Percentiles rank a stretch among this genome's conserved stretches.
These are phyloP conservation scores for Aspergillus terreus DNA, from an alignment of 2,329 filamentous ascomycete species.

Conservation along the genomic window DNA sequence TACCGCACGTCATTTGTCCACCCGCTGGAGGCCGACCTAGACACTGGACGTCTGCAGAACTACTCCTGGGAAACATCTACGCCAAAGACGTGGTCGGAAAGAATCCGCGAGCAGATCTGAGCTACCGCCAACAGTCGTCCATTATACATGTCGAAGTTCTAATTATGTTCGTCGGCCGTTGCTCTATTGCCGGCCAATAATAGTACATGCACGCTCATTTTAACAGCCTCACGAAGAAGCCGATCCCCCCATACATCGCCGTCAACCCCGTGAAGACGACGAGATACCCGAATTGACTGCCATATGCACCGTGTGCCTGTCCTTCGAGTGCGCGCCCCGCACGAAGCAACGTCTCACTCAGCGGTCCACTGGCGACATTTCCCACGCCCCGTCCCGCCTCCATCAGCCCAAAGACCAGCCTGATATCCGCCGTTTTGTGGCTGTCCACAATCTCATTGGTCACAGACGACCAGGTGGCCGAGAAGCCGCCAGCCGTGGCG, in stretches of 20 bases:
- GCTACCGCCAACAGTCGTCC: background rate
- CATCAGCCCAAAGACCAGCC: conserved; percentile 48
- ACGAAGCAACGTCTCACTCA: conserved; percentile 43
- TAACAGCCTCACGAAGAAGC: conserved; percentile 19
- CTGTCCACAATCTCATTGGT: conserved; percentile 40
- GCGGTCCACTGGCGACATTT: conserved; percentile 48
- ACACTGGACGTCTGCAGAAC: conserved; percentile 32
- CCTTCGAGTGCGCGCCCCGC: conserved; percentile 13
- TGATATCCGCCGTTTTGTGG: conserved; percentile 38
- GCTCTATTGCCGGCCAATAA: too few relatives aligned
- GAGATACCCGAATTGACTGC: conserved; percentile 24
- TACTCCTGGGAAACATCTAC: conserved; percentile 28
- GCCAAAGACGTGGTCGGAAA: conserved; percentile 19
- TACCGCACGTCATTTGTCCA: conserved; percentile 34
- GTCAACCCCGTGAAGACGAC: conserved; percentile 28
- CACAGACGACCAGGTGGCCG: conserved; percentile 44
- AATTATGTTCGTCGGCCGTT: background rate
- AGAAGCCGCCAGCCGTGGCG: conserved; percentile 44
- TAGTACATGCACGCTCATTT: conserved; percentile 6
- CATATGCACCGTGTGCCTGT: conserved; percentile 20
- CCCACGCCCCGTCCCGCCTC: conserved; percentile 50
- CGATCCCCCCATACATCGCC: conserved; percentile 21
- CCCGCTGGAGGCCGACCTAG: conserved; percentile 39
- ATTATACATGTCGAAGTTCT: too few relatives aligned
- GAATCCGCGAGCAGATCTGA: conserved; percentile 9